A percentile compares a stretch with the other conserved stretches of the same genome.
phyloP scores from a whole-genome alignment of 345 rosid genomes.

The Theobroma cacao region DNA sequence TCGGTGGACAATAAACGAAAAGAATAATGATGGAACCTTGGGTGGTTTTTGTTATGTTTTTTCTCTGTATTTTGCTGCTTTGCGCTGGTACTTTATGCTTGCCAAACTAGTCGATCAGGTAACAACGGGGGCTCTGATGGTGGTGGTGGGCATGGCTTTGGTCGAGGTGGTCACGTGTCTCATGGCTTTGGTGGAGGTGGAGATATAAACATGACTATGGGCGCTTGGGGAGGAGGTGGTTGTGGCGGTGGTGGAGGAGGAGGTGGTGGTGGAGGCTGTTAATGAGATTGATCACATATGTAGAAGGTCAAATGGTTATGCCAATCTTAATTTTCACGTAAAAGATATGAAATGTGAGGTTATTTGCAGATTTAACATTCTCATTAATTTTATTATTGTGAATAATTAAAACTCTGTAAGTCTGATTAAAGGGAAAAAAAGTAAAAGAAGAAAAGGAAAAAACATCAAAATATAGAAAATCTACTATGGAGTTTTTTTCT shows the following conservation, averaged over 20 bases:
- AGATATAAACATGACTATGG: neutral
- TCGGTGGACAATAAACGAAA: neutral
- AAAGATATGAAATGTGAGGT: too few relatives aligned
- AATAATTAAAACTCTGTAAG: neutral
- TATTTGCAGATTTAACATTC: neutral
- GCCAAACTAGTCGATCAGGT: neutral
- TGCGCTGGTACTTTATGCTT: neutral
- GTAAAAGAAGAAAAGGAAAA: too few relatives aligned
- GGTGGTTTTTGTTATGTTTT: neutral
- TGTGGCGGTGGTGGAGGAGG: neutral
- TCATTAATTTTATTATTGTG: neutral
- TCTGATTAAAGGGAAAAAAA: too few relatives aligned
- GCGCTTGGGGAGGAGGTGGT: neutral
- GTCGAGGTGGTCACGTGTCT: neutral
- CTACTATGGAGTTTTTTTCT: too few relatives aligned
- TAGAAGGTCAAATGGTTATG: neutral
- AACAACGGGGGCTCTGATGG: neutral
- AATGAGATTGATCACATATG: neutral
- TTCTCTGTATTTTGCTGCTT: neutral
- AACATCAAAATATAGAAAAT: too few relatives aligned
- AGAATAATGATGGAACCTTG: conserved; percentile 11
- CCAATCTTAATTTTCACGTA: neutral
- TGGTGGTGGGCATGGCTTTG: neutral
- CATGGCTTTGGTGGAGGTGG: neutral
- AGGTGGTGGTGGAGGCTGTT: neutral